Evolutionary conservation across 2,329 filamentous ascomycete genomes (phyloP), one percentile per base, ranked within the genome.

Genomic region (Fusarium continuum): DNA sequence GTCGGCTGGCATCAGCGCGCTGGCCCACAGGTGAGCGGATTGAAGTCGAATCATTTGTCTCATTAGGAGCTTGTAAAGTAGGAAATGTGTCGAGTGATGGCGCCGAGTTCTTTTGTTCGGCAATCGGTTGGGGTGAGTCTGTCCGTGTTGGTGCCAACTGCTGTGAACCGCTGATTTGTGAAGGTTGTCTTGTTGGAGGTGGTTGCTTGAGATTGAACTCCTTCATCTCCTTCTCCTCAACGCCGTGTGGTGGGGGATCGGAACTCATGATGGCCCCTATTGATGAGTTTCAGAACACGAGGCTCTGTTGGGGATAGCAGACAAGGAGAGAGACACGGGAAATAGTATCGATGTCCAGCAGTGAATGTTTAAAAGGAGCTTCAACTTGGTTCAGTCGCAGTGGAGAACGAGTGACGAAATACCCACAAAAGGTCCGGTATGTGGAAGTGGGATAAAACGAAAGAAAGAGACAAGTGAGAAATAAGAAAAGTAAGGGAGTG

Each of bases 1-100:
- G 70, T 4, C 81, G 76, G 54, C 68, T 74, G 23, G 71, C 72
- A 38, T 78, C 72, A 31, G 73, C 74, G 9, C 75, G 74, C 38
- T 72, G 71, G 11, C 59, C 60, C 2, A 68, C 62, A 2, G 73
- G 71, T 4, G 73, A 73, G 25, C 64, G 41, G 23, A 38, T 43
- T 17, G 63, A 62, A 14, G 63, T 61, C 10, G 68, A 65, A 22
- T 57, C 59, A 32, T 71, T 61, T 11, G 65, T 64, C 4, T 72
- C 61, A 28, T 65, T 70, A 16, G 73, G 55, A 4, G 71, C 74
- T 29, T 69, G 70, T 19, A 74, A 55, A 5, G 70, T 73, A 51
- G 74, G 70, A 36, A 72, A 68, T 10, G 73, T 75, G 13, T 75
- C 73, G 40, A 73, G 62, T 4, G 74, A 70, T 4, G 71, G 68